Percentiles rank a stretch among this genome's conserved stretches.
These are phyloP conservation scores for Gloeophyllum trabeum DNA, from an alignment of 768 basidiomycete genomes.

Conservation along the genomic window DNA sequence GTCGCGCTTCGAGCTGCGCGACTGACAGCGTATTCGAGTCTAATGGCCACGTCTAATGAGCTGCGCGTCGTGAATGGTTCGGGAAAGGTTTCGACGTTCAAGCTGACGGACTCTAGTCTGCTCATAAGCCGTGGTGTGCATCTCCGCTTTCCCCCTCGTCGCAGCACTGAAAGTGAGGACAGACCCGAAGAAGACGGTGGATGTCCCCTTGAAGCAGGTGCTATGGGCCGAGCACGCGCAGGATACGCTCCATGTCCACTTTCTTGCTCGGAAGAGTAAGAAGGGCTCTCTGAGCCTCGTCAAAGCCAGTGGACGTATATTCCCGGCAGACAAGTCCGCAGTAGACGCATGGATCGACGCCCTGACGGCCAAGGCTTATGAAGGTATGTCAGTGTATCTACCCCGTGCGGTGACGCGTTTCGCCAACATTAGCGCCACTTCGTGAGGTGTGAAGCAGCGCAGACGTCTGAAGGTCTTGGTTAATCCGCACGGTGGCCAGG, in stretches of 20 bases:
- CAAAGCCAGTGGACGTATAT: constrained; percentile 30
- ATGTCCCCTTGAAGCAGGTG: constrained; percentile 38
- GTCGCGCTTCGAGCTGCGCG: too few species aligned
- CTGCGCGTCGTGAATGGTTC: too few species aligned
- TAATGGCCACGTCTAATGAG: too few species aligned
- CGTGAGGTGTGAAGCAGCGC: constrained; percentile 41
- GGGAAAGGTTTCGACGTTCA: too few species aligned
- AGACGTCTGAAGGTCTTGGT: constrained; percentile 58
- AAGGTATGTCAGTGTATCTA: constrained; percentile 33
- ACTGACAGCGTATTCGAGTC: too few species aligned
- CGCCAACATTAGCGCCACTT: too few species aligned
- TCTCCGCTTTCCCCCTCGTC: too few species aligned
- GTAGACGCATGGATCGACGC: constrained; percentile 41
- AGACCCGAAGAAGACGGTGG: constrained; percentile 6
- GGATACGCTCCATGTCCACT: constrained; percentile 33
- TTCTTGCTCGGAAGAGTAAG: constrained; percentile 33
- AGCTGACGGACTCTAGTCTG: too few species aligned
- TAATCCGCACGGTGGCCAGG: constrained; percentile 75
- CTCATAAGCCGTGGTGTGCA: too few species aligned
- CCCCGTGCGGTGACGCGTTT: too few species aligned
- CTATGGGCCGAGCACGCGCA: constrained; percentile 34
- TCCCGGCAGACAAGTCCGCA: constrained; percentile 19
- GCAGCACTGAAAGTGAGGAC: too few species aligned
- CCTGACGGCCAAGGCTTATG: constrained; percentile 49
- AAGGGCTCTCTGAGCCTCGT: constrained; percentile 26